Evolutionary conservation across 805 yeast genomes (phyloP), one percentile per base, ranked within the genome.

Genomic region (Ogataea thermomethanolica): DNA sequence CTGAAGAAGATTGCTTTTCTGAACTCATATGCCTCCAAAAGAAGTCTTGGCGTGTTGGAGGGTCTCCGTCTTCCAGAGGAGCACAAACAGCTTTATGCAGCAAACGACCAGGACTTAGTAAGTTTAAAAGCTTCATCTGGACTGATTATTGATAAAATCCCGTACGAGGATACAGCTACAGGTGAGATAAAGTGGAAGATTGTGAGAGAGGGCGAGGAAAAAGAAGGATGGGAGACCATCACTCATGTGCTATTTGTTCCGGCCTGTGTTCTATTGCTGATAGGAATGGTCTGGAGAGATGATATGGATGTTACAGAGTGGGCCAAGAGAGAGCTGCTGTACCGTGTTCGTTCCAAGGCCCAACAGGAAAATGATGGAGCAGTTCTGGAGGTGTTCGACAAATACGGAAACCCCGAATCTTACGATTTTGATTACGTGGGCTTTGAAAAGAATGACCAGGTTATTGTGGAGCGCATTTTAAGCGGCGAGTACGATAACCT

Each of bases 181-280:
- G 95, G 95, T 26, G 83, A 79, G 54, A 74, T 85, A 54, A 78
- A 79, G 55, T 86, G 93, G 95, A 74, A 78, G 53, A 66, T 85
- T 41, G 79, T 87, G 33, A 73, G 93, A 47, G 88, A 79, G 58
- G 63, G 59, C 10, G 76, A 81, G 39, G 79, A 75, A 54, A 79
- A 79, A 57, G 95, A 86, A 66, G 95, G 95, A 35, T 86, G 95
- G 95, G 95, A 87, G 59, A 69, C 70, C 48, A 70, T 84, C 40
- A 79, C 81, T 54, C 85, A 81, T 66, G 81, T 74, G 62, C 67
- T 81, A 40, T 83, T 82, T 50, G 74, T 86, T 44, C 95, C 95
- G 13, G 78, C 80, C 20, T 69, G 83, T 57, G 66, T 77, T 35
- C 67, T 79, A 48, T 64, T 84, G 33, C 68, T 79, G 39, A 78